phyloP scores from a whole-genome alignment of 257 asterid genomes.

The Lantana camara region DNA sequence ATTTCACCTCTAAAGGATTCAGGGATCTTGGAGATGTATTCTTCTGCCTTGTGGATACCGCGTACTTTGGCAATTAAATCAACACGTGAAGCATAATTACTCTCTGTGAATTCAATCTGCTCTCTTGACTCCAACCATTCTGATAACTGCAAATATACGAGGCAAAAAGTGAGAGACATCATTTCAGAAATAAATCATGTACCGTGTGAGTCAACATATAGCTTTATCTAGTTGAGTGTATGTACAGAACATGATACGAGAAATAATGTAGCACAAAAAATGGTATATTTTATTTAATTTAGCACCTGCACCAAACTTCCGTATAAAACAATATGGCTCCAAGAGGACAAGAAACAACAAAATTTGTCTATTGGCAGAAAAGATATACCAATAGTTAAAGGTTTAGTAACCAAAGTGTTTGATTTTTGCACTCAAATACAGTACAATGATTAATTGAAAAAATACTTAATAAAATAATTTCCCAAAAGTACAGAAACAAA shows the following conservation, averaged over 20 bases:
- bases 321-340: no score
- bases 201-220: neutral
- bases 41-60: slow-evolving; percentile 67
- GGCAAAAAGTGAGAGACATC: slow-evolving; percentile 6
- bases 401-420: no score
- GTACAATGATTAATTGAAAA: no score
- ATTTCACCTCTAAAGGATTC: slow-evolving; percentile 58
- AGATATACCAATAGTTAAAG: no score
- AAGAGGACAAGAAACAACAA: slow-evolving; percentile 6
- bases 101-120: slow-evolving; percentile 44
- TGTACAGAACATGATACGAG: neutral
- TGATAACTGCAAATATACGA: slow-evolving; percentile 58
- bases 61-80: slow-evolving; percentile 75
- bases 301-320: no score
- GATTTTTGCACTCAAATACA: no score
- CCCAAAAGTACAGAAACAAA: neutral
- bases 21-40: slow-evolving; percentile 60
- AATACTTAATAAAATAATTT: no score
- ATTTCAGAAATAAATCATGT: slow-evolving; percentile 7
- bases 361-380: no score
- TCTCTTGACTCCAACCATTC: slow-evolving; percentile 69
- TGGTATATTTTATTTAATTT: no score
- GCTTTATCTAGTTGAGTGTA: neutral
- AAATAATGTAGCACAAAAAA: no score
- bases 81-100: slow-evolving; percentile 60